A percentile compares a stretch with the other conserved stretches of the same genome.
Evolutionary conservation across 345 rosid genomes (phyloP).

Genomic region (Arabidopsis arenosa): DNA sequence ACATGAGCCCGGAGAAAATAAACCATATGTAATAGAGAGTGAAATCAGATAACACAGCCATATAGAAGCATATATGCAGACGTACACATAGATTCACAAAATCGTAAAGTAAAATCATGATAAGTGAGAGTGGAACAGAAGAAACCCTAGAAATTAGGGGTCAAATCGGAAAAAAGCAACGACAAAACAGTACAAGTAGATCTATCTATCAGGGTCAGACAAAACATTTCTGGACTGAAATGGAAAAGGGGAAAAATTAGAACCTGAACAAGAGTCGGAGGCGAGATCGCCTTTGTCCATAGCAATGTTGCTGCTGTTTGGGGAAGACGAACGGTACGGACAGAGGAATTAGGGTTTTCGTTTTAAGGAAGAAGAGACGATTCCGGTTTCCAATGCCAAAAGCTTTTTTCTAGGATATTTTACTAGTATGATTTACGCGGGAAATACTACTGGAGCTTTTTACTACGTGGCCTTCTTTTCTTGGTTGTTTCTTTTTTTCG

Average conservation of each 20-base stretch:
- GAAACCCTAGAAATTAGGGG: slow-evolving; percentile 15
- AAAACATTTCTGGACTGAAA: not conserved
- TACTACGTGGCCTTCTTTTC: slow-evolving; percentile 17
- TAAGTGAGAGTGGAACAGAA: not conserved
- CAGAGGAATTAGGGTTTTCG: slow-evolving; percentile 12
- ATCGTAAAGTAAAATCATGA: not conserved
- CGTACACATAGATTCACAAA: not conserved
- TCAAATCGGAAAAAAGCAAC: too few species aligned
- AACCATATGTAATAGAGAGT: too few species aligned
- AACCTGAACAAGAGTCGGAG: slow-evolving; percentile 10
- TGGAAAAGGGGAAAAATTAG: not conserved
- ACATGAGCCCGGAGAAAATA: not conserved
- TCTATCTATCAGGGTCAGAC: not conserved
- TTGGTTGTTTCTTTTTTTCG: too few species aligned
- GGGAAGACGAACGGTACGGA: not conserved
- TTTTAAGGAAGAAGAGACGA: not conserved
- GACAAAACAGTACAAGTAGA: not conserved
- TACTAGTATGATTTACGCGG: slow-evolving; percentile 22
- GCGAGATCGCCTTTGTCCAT: slow-evolving; percentile 16
- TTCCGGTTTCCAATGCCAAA: not conserved
- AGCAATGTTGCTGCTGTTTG: not conserved
- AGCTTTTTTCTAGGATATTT: not conserved
- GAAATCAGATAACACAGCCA: not conserved
- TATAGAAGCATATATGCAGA: not conserved
- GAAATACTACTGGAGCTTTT: not conserved